Evolutionary conservation across 2,329 filamentous ascomycete species (phyloP).

Genomic region (Cercospora sesami): DNA sequence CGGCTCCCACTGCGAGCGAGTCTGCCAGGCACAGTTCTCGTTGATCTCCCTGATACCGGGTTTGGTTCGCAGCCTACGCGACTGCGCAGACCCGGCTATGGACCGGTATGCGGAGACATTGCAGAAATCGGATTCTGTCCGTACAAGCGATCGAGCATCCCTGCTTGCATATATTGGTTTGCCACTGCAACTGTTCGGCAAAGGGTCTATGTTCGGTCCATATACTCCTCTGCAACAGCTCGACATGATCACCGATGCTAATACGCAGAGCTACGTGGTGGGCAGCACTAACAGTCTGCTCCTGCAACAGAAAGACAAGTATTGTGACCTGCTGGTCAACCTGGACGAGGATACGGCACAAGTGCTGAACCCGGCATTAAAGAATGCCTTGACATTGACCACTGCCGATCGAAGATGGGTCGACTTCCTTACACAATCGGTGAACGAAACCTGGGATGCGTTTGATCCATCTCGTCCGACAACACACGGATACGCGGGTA

Average conservation of each 20-base stretch:
- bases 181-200: slow-evolving; percentile 91
- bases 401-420: slow-evolving; percentile 93
- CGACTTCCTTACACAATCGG: slow-evolving; percentile 87
- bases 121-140: slow-evolving; percentile 76
- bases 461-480: slow-evolving; percentile 85
- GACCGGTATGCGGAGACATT: slow-evolving; percentile 76
- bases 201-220: slow-evolving; percentile 91
- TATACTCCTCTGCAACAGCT: slow-evolving; percentile 96
- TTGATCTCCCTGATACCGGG: slow-evolving; percentile 93
- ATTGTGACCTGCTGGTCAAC: slow-evolving; percentile 95
- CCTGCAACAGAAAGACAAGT: slow-evolving; percentile 89
- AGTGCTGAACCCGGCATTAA: slow-evolving; percentile 77
- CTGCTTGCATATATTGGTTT: slow-evolving; percentile 92
- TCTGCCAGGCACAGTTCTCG: slow-evolving; percentile 99
- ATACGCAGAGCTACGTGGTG: slow-evolving; percentile 95
- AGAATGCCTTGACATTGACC: slow-evolving; percentile 73
- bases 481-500: slow-evolving; percentile 90
- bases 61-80: slow-evolving; percentile 84
- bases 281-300: slow-evolving; percentile 95
- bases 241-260: slow-evolving; percentile 86
- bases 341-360: slow-evolving; percentile 85
- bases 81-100: slow-evolving; percentile 91
- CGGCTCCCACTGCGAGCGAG: slow-evolving; percentile 87
- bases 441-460: slow-evolving; percentile 97
- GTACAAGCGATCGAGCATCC: slow-evolving; percentile 87